phyloP scores from a whole-genome alignment of 169 alveolate species.

The Cryptosporidium ryanae region DNA sequence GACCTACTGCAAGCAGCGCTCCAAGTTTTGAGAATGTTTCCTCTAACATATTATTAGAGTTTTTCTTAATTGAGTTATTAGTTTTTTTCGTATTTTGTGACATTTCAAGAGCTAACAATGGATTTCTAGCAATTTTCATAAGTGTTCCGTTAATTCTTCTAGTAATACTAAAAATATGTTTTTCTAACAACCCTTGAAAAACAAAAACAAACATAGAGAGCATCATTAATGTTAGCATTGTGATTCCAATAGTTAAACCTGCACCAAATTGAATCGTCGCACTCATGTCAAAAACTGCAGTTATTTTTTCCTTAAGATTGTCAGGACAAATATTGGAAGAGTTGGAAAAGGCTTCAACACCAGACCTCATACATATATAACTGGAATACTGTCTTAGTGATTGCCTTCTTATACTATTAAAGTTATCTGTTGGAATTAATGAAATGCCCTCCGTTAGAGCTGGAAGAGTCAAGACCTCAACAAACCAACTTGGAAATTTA shows the following conservation, averaged over 20 bases:
- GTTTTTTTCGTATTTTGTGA: slow-evolving; percentile 78
- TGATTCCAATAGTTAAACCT: slow-evolving; percentile 76
- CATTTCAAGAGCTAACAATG: slow-evolving; percentile 79
- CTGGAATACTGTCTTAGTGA: slow-evolving; percentile 52
- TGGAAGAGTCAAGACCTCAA: slow-evolving; percentile 53
- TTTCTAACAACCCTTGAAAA: slow-evolving; percentile 74
- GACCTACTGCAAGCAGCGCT: slow-evolving; percentile 87
- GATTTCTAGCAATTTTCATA: slow-evolving; percentile 83
- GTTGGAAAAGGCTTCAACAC: slow-evolving; percentile 49
- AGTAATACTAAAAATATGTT: slow-evolving; percentile 77
- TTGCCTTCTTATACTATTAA: slow-evolving; percentile 31
- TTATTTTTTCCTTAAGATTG: slow-evolving; percentile 37
- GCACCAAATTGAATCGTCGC: slow-evolving; percentile 69
- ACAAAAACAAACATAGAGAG: slow-evolving; percentile 69
- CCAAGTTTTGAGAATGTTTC: slow-evolving; percentile 88
- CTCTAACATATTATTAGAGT: slow-evolving; percentile 79
- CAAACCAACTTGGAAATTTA: slow-evolving; percentile 60
- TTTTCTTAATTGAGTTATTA: slow-evolving; percentile 46
- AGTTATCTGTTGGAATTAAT: slow-evolving; percentile 56
- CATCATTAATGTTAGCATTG: slow-evolving; percentile 76
- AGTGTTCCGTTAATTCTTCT: slow-evolving; percentile 79
- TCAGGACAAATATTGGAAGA: slow-evolving; percentile 34
- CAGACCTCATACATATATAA: slow-evolving; percentile 68
- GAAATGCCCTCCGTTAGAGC: slow-evolving; percentile 50
- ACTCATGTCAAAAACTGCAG: slow-evolving; percentile 77